Evolutionary conservation across 768 basidiomycete genomes (phyloP).

Genomic region (Amanita rubescens): DNA sequence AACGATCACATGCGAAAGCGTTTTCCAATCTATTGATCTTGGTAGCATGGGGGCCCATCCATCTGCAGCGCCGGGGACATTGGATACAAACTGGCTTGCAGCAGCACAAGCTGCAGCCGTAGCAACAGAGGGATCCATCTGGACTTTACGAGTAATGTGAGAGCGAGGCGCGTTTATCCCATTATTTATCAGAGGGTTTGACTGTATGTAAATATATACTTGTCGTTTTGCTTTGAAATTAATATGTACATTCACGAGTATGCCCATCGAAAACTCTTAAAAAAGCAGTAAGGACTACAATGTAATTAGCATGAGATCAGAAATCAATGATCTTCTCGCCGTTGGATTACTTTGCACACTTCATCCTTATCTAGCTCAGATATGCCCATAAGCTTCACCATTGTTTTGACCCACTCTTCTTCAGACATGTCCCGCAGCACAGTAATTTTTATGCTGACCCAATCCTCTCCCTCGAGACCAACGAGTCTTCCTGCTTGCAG

Average conservation of each 20-base stretch:
- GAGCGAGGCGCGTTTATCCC: slow-evolving; percentile 13
- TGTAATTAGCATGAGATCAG: background rate
- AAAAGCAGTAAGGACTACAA: slow-evolving; percentile 4
- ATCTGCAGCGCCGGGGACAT: slow-evolving; percentile 36
- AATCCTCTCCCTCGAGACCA: slow-evolving; percentile 47
- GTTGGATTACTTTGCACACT: slow-evolving; percentile 46
- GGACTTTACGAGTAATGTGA: slow-evolving; percentile 78
- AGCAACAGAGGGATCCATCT: slow-evolving; percentile 60
- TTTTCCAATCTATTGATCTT: slow-evolving; percentile 65
- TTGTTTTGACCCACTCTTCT: slow-evolving; percentile 48
- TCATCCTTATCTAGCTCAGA: slow-evolving; percentile 59
- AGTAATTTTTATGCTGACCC: slow-evolving; percentile 36
- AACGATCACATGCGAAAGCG: slow-evolving; percentile 75
- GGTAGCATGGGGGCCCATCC: slow-evolving; percentile 40
- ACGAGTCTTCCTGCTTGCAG: slow-evolving; percentile 65
- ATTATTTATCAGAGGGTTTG: slow-evolving; percentile 17
- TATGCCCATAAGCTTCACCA: slow-evolving; percentile 48
- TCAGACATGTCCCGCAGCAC: slow-evolving; percentile 41
- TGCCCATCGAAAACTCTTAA: slow-evolving; percentile 13
- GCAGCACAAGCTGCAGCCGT: slow-evolving; percentile 61
- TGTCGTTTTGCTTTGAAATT: slow-evolving; percentile 33
- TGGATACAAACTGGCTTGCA: slow-evolving; percentile 65
- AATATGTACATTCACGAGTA: slow-evolving; percentile 7
- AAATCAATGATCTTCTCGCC: slow-evolving; percentile 25
- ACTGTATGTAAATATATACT: slow-evolving; percentile 23